Base-by-base conservation (phyloP, 495 filamentous ascomycete genomes). In the Penicillium angulare region DNA sequence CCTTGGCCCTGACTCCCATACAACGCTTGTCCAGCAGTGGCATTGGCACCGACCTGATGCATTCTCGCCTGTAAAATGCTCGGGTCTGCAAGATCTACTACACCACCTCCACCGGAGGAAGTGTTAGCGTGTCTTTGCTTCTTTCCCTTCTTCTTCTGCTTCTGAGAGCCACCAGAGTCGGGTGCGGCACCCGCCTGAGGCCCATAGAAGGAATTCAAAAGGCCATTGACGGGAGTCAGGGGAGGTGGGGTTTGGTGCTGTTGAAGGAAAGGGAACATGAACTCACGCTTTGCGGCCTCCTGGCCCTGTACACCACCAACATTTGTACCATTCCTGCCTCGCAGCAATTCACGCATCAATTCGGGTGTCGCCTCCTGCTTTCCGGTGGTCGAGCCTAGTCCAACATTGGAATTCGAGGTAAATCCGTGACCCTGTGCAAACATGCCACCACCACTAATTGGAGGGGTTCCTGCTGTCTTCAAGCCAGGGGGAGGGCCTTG, bases 51-150 rank as follows among this genome's bases (percentile, higher is more conserved):
- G 67, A 83, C 84, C 73, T 95, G 88, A 72, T 92, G 91, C 82
- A 95, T 88, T 79, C 93, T 88, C 72, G 89, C 90, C 79, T 97
- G 93, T 80, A 99, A 85, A 81, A 97, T 96, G 81, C 90, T 96
- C 78, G 92, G 90, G 88, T 96, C 91, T 80, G 88, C 88, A 91
- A 95, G 88, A 92, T 97, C 90, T 80, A 95, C 90, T 90, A 95
- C 84, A 81, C 87, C 90, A 79, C 90, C 90, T 82, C 89, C 89
- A 82, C 89, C 92, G 85, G 90, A 93, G 88, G 90, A 95, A 92
- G 91, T 95, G 88, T 95, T 95, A 93, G 91, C 91, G 86, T 96
- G 90, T 86, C 90, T 95, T 79, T 95, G 90, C 87, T 95, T 93
- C 85, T 95, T 95, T 83, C 89, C 90, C 88, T 96, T 95, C 88